Base-by-base conservation (phyloP, 116 monocot genomes). In the Dioscorea cayenensis region DNA sequence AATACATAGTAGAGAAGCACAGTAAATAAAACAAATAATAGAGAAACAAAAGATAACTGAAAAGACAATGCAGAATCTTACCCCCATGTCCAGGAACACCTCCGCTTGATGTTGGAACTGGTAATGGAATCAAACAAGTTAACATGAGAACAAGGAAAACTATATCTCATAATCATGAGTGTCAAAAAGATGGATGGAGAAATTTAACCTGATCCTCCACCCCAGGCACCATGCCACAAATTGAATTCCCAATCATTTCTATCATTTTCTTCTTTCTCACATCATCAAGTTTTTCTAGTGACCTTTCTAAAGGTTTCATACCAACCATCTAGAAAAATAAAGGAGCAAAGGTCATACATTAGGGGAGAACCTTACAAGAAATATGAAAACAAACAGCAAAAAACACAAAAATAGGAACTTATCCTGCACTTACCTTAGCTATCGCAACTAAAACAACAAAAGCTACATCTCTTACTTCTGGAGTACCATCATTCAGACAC, bases 401-500 rank as follows among this genome's bases (percentile, higher is more conserved):
- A 61, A 23, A 38, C 12, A 36, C 18, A 3, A 29, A 29, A 29
- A n/a, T 49, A 28, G 36, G 3, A 16, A 38, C 18, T 4, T 38
- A n/a, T n/a, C 5, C 5, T 43, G 49, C 23, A 19, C 36, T 9
- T 74, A 99, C 99, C 91, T 94, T 94, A 49, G 94, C 99, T 65
- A 99, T 85, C 36, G 94, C 83, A 36, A 94, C 85, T 83, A 99
- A 87, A 72, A 64, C 91, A 71, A 94, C 65, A 99, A 99, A 99
- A 65, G 99, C 69, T 32, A 94, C 94, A 84, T 99, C 99, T 81
- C 99, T 83, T 19, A 99, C 99, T 77, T 99, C 99, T 50, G 99
- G 94, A 0, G 99, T 94, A 51, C 99, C 89, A 83, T 99, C 99
- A 87, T 99, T 99, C 69, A 99, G 79, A 77, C 91, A 87, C 99